Evolutionary conservation across 768 basidiomycete species (phyloP), one percentile per base, ranked within the genome.

Genomic region (Collybiopsis confluens): DNA sequence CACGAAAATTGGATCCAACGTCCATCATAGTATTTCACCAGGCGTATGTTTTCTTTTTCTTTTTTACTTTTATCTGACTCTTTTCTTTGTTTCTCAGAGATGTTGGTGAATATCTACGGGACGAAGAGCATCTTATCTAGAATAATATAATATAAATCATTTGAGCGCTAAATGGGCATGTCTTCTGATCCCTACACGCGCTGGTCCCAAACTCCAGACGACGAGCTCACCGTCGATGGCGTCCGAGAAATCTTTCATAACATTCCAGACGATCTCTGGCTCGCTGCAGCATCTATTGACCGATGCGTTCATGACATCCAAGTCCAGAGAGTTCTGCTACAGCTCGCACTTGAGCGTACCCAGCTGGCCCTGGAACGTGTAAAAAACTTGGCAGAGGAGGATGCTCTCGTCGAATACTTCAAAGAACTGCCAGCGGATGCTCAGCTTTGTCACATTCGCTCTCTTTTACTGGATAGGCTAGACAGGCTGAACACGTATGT

Each of bases 21-120:
- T 85, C 91, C 6, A 98, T 99, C 55, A 86, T 99, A 45, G 97
- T 98, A 2, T 99, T 98, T 72, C 97, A 98, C 66, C 97, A 99
- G 75, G 89, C 97, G 92, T 95, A 66, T 53, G 87, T 67, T 23
- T 47, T 43, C 41, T 43, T 23, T 27, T 49, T 30, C 23, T 27
- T 41, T 36, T n/a, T 30, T 42, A n/a, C 27, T 16, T 36, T 30
- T 40, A n/a, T 42, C 21, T 42, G 6, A 8, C n/a, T n/a, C n/a
- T n/a, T n/a, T n/a, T n/a, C n/a, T n/a, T n/a, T n/a, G n/a, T n/a
- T n/a, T n/a, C n/a, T n/a, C 64, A 97, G 93, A 45, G 97, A 99
- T 70, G 92, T 98, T 21, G 97, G 97, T 54, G 97, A 99, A 75
- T 99, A 98, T 68, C 74, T 99, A 27, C 86, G 97, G 62, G 97